Evolutionary conservation across 1,139 yeast genomes (phyloP), one percentile per base, ranked within the genome.

Genomic region (Debaryomyces subglobosus): DNA sequence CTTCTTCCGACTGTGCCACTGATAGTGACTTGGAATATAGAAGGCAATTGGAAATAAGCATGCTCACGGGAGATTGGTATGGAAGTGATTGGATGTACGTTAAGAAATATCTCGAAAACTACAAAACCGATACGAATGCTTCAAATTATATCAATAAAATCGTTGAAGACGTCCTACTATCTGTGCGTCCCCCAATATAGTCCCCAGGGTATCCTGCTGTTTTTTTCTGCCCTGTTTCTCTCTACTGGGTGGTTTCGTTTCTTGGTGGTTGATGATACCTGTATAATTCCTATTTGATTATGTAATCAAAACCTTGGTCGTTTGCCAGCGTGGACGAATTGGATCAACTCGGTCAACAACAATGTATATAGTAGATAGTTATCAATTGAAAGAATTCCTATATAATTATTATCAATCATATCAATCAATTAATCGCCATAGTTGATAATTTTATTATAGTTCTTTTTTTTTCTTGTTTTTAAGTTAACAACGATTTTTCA

Each of bases 41-140:
- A 23, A 57, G 63, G 39, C 55, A 62, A 33, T 46, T 66, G 23
- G 70, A 71, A 43, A 64, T 72, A 13, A 62, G 63, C 43, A 68
- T 72, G 61, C 60, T 75, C n/a, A 67, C 74, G 1, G 80, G 78
- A 3, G 79, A 73, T 53, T 76, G 80, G 80, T 74, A 68, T 51
- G 80, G 78, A 3, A 66, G 77, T 48, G 79, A 74, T 43, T 74
- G 73, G 68, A 54, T 57, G n/a, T 65, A 63, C 46, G 77, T 67
- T 7, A 61, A 65, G 52, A 55, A 60, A 43, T 75, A 69, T 52
- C 53, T 76, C 27, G 52, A 57, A 18, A 53, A 53, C 20, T 58
- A 63, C 36, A 48, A 53, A 44, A 57, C 67, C 10, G 50, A 49
- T 15, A 46, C 55, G n/a, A 59, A 69, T 23, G 68, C 73, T 4